phyloP scores from a whole-genome alignment of 23 red algal species.

The Pyropia yezoensis region DNA sequence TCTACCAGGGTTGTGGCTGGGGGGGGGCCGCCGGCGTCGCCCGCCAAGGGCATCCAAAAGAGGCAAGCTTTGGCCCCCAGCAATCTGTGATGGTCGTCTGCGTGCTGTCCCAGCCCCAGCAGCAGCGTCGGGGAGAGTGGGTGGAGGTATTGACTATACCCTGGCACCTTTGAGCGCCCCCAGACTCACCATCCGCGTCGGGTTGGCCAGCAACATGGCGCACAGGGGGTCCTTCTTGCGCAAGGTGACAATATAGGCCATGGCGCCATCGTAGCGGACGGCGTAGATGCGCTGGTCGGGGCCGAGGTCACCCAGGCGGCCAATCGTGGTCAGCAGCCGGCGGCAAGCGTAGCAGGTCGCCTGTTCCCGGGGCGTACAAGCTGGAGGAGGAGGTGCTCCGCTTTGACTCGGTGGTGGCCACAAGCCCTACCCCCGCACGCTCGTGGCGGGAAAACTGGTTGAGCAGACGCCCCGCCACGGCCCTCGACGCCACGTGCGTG shows the following conservation, averaged over 20 bases:
- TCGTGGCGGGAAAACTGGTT: conserved; percentile 60
- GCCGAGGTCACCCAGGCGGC: conserved; percentile 33
- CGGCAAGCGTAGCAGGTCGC: neutral
- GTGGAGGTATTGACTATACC: conserved; percentile 39
- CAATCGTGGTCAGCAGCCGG: conserved; percentile 1
- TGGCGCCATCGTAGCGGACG: conserved; percentile 28
- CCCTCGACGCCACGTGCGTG: conserved; percentile 27
- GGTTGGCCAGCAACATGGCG: conserved; percentile 22
- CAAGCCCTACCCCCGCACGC: conserved; percentile 9
- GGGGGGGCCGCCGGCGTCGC: no score
- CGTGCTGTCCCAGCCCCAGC: conserved; percentile 43
- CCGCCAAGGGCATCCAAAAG: conserved; percentile 7
- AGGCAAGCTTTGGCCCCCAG: conserved; percentile 32
- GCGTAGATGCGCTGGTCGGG: conserved; percentile 38
- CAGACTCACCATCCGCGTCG: conserved; percentile 11
- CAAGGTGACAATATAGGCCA: conserved; percentile 48
- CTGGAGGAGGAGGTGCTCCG: conserved; percentile 11
- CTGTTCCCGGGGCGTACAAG: conserved; percentile 6
- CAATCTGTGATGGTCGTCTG: neutral
- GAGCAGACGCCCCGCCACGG: conserved; percentile 26
- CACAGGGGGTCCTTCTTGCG: conserved; percentile 32
- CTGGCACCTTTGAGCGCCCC: conserved; percentile 51
- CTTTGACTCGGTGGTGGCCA: conserved; percentile 45
- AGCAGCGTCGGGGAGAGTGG: conserved; percentile 18
- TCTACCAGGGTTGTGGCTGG: no score